phyloP scores from a whole-genome alignment of 2,329 filamentous ascomycete species.

The Exophiala xenobiotica region DNA sequence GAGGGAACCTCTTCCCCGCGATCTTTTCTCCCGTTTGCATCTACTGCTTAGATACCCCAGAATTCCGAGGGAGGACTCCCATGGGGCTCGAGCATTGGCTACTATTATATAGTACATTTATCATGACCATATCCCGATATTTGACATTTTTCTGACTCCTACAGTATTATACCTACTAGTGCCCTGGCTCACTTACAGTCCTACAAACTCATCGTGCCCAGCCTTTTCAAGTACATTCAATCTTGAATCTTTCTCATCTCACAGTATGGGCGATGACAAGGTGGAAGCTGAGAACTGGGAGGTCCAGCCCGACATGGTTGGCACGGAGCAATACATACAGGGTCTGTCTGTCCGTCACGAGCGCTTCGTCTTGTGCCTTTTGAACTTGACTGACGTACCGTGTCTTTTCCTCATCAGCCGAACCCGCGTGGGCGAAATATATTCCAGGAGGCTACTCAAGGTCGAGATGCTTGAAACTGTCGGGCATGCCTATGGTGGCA shows the following conservation, averaged over 20 bases:
- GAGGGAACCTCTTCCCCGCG: neutral
- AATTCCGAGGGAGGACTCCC: neutral
- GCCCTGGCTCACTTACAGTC: neutral
- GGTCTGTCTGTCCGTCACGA: conserved; percentile 6
- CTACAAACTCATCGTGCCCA: no score
- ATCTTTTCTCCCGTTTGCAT: neutral
- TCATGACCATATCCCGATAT: neutral
- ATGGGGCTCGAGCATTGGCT: neutral
- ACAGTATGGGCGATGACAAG: conserved; percentile 14
- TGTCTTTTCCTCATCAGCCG: neutral
- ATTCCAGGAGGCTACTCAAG: conserved; percentile 9
- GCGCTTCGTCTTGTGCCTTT: conserved; percentile 1
- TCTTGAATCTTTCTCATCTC: conserved; percentile 2
- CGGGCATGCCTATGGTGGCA: conserved; percentile 29
- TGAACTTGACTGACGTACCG: neutral
- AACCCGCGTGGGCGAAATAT: conserved; percentile 12
- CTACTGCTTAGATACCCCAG: neutral
- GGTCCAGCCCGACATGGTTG: conserved; percentile 6
- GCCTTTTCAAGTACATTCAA: conserved; percentile 35
- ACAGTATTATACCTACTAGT: neutral
- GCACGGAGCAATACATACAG: conserved; percentile 14
- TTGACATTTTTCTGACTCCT: neutral
- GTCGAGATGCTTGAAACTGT: conserved; percentile 25
- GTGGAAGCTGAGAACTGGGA: conserved; percentile 12
- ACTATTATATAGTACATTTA: neutral